Percentiles rank a stretch among this genome's conserved stretches.
These are phyloP conservation scores for Boletus rufocinnamomeus DNA, from an alignment of 768 basidiomycete species.

Conservation along the genomic window DNA sequence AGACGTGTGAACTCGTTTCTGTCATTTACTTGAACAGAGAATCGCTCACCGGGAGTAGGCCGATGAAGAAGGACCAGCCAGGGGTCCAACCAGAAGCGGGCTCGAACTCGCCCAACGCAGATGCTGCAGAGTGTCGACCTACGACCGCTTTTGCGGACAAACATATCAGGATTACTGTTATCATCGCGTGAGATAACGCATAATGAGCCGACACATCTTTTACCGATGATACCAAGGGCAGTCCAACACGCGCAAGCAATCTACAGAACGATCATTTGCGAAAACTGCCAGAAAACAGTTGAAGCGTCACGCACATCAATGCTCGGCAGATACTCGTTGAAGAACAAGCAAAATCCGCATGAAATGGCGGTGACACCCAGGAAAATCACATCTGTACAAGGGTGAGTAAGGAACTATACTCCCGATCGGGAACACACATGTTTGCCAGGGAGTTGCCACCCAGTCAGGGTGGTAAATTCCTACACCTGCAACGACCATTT, in stretches of 20 bases:
- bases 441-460: conserved; percentile 60
- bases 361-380: conserved; percentile 51
- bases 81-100: conserved; percentile 68
- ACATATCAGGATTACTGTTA: conserved; percentile 55
- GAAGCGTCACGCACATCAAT: conserved; percentile 44
- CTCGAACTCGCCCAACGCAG: conserved; percentile 60
- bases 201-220: neutral
- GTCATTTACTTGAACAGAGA: neutral
- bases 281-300: neutral
- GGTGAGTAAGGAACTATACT: conserved; percentile 2
- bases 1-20: neutral
- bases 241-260: conserved; percentile 65
- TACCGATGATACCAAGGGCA: conserved; percentile 54
- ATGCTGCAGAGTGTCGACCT: conserved; percentile 55
- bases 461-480: conserved; percentile 61
- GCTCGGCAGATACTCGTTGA: conserved; percentile 50
- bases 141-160: conserved; percentile 57
- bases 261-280: conserved; percentile 34
- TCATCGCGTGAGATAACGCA: conserved; percentile 16
- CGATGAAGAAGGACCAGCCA: conserved; percentile 72
- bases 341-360: conserved; percentile 55
- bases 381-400: conserved; percentile 51
- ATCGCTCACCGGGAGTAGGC: conserved; percentile 52
- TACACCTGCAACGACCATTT: conserved; percentile 59
- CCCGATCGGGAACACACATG: conserved; percentile 40